A percentile compares a stretch with the other conserved stretches of the same genome.
Evolutionary conservation across 2,329 filamentous ascomycete genomes (phyloP).

Genomic region (Dothideomycetes sp.): DNA sequence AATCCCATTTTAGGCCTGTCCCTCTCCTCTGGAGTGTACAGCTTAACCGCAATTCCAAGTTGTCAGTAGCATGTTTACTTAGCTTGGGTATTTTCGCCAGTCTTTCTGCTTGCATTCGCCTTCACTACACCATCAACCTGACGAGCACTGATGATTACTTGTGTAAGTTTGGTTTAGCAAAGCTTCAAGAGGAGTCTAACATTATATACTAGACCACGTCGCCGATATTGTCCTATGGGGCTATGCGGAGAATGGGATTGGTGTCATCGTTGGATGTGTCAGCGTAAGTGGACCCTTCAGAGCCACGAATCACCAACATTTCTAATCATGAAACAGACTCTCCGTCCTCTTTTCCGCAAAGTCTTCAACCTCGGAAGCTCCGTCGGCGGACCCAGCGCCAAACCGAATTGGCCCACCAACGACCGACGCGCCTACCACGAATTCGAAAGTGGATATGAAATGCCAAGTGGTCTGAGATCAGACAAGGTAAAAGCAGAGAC

Average conservation of each 20-base stretch:
- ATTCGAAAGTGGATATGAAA: conserved; percentile 4
- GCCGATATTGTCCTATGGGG: conserved; percentile 26
- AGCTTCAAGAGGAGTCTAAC: not conserved
- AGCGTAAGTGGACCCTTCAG: conserved; percentile 5
- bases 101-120: conserved; percentile 22
- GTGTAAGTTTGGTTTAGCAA: too few species aligned
- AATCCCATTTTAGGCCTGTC: conserved; percentile 19
- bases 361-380: conserved; percentile 9
- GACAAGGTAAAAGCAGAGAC: not conserved
- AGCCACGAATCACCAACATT: not conserved
- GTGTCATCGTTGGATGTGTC: conserved; percentile 23
- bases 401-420: conserved; percentile 1
- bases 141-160: conserved; percentile 22
- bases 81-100: conserved; percentile 24
- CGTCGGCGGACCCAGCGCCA: not conserved
- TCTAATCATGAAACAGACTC: conserved; percentile 14
- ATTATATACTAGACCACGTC: conserved; percentile 15
- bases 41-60: conserved; percentile 28
- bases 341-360: conserved; percentile 22
- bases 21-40: conserved; percentile 32
- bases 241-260: conserved; percentile 25
- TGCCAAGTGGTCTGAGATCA: conserved; percentile 1
- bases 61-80: conserved; percentile 26
- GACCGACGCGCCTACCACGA: conserved; percentile 3
- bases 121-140: conserved; percentile 25